Evolutionary conservation across 257 asterid species (phyloP).

Genomic region (Solanum virginianum): DNA sequence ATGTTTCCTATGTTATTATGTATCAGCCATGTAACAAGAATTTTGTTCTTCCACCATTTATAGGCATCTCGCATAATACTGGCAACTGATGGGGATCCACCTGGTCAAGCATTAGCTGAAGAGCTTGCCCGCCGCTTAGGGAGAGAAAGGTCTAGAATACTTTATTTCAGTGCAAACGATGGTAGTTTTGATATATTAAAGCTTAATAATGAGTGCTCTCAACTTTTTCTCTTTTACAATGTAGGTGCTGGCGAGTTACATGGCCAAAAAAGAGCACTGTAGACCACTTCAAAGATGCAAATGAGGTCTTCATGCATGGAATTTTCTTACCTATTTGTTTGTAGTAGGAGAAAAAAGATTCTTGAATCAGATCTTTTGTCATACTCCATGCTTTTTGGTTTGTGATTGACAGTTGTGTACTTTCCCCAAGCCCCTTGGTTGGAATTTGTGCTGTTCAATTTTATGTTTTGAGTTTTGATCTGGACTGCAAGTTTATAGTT

Average conservation of each 20-base stretch:
- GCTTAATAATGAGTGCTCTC: background rate
- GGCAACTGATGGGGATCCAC: slow-evolving; percentile 91
- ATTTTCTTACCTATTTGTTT: background rate
- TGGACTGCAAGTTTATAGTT: background rate
- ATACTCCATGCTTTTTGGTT: background rate
- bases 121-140: slow-evolving; percentile 98
- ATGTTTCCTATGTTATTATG: background rate
- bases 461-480: background rate
- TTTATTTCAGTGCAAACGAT: background rate
- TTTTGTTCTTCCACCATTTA: slow-evolving; percentile 3
- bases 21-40: slow-evolving; percentile 11
- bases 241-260: slow-evolving; percentile 94
- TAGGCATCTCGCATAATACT: slow-evolving; percentile 95
- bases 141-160: slow-evolving; percentile 59
- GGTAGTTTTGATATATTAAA: background rate
- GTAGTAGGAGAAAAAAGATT: background rate
- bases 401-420: background rate
- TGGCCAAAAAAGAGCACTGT: slow-evolving; percentile 77
- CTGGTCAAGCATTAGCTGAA: slow-evolving; percentile 97
- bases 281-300: slow-evolving; percentile 78
- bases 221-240: slow-evolving; percentile 5
- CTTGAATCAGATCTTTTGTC: background rate
- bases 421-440: background rate
- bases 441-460: background rate
- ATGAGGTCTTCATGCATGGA: slow-evolving; percentile 48